phyloP scores from a whole-genome alignment of 2,329 filamentous ascomycete species.

The Lasiodiplodia sp. region DNA sequence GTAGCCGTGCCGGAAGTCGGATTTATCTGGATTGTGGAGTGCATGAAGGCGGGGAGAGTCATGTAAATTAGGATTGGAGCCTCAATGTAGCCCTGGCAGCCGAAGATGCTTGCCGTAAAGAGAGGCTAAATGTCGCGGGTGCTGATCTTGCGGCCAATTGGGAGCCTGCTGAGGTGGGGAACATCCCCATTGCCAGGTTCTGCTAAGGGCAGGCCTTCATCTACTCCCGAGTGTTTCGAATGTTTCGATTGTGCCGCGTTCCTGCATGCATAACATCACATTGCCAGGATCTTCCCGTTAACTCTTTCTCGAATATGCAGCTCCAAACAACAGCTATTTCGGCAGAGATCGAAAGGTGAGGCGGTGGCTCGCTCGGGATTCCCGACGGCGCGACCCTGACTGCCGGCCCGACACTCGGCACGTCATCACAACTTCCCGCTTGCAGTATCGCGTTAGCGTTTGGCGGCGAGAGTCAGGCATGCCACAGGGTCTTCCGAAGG shows the following conservation, averaged over 20 bases:
- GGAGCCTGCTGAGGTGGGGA: neutral
- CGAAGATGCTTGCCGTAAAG: slow-evolving; percentile 10
- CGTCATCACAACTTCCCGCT: slow-evolving; percentile 9
- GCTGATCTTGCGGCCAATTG: slow-evolving; percentile 18
- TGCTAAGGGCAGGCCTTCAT: neutral
- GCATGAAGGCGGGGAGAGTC: slow-evolving; percentile 23
- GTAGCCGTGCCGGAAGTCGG: slow-evolving; percentile 10
- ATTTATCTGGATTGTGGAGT: slow-evolving; percentile 18
- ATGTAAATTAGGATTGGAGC: slow-evolving; percentile 21
- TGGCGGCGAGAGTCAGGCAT: neutral
- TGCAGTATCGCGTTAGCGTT: slow-evolving; percentile 8
- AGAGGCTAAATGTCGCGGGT: neutral
- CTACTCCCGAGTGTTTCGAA: neutral
- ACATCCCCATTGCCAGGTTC: neutral
- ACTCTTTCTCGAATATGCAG: neutral
- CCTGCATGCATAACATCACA: slow-evolving; percentile 4
- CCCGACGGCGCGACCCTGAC: neutral
- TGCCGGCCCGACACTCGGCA: slow-evolving; percentile 6
- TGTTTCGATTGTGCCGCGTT: neutral
- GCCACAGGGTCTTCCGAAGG: neutral
- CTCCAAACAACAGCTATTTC: neutral
- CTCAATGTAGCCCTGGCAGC: slow-evolving; percentile 7
- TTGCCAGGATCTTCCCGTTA: neutral
- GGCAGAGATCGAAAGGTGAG: neutral
- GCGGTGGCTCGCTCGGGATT: neutral